phyloP scores from a whole-genome alignment of 2,329 filamentous ascomycete genomes.

The Geosmithia putterillii region DNA sequence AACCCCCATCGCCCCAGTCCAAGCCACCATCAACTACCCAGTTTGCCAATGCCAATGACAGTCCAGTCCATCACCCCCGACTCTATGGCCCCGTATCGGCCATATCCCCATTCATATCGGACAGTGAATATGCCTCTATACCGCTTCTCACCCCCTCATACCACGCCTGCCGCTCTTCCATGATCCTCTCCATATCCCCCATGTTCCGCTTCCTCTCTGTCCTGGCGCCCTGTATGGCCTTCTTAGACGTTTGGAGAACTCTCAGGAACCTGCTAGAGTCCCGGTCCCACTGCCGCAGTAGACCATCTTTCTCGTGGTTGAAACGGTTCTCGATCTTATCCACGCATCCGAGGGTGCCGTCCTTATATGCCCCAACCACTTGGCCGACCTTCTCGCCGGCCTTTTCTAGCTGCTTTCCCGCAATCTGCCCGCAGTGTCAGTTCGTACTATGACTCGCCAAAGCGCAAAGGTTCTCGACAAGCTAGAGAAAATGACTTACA shows the following conservation, averaged over 20 bases:
- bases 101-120: background rate
- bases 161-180: background rate
- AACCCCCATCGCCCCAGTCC: too few species aligned
- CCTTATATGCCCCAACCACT: background rate
- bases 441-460: background rate
- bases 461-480: background rate
- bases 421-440: background rate
- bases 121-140: background rate
- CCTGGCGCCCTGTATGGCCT: background rate
- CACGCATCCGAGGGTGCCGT: background rate
- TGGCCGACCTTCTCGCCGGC: background rate
- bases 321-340: constrained; percentile 1
- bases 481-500: background rate
- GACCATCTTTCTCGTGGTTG: background rate
- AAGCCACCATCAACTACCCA: too few species aligned
- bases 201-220: background rate
- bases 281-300: background rate
- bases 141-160: background rate
- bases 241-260: background rate
- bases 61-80: too few species aligned
- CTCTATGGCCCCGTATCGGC: too few species aligned
- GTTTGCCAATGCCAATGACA: too few species aligned
- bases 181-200: background rate
- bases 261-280: background rate
- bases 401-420: background rate